These are phyloP conservation scores for Tetracladium marchalianum DNA, from an alignment of 495 filamentous ascomycete genomes.

Conservation along the genomic window DNA sequence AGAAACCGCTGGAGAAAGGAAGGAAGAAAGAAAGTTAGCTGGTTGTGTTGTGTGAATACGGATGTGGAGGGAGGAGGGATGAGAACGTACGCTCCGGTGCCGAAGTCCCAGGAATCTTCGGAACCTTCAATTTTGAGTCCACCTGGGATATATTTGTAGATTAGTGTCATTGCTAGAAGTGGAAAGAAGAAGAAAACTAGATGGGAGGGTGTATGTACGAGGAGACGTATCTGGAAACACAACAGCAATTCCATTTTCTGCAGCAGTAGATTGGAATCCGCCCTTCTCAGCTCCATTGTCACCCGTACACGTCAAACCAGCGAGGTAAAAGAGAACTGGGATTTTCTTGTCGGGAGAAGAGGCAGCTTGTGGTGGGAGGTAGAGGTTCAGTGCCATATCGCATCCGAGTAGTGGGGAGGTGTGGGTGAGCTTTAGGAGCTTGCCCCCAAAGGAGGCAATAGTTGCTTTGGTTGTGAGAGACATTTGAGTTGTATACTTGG, in stretches of 20 bases:
- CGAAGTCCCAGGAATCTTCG: conserved; percentile 83
- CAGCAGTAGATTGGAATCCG: conserved; percentile 80
- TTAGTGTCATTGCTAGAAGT: neutral
- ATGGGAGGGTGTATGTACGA: conserved; percentile 45
- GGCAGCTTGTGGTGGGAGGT: conserved; percentile 49
- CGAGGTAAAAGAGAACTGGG: conserved; percentile 88
- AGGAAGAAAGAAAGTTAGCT: no score
- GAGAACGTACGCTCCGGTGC: conserved; percentile 49
- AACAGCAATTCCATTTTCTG: conserved; percentile 70
- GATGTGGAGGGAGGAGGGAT: no score
- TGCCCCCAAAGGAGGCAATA: conserved; percentile 89
- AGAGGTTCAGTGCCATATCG: conserved; percentile 62
- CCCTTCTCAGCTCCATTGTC: conserved; percentile 97
- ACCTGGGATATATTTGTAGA: conserved; percentile 21
- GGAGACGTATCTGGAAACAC: conserved; percentile 94
- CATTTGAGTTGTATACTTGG: conserved; percentile 15
- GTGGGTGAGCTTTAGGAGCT: conserved; percentile 89
- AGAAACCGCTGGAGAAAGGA: conserved; percentile 60
- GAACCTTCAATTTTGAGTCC: conserved; percentile 72
- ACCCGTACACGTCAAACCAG: conserved; percentile 88
- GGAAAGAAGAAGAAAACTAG: neutral
- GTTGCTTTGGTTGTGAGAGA: conserved; percentile 76
- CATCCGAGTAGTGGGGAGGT: conserved; percentile 58
- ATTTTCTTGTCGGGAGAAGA: conserved; percentile 38
- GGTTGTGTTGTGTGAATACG: no score